Conservation (phyloP, 164 flowering plant species). For the Taxillus chinensis region DNA sequence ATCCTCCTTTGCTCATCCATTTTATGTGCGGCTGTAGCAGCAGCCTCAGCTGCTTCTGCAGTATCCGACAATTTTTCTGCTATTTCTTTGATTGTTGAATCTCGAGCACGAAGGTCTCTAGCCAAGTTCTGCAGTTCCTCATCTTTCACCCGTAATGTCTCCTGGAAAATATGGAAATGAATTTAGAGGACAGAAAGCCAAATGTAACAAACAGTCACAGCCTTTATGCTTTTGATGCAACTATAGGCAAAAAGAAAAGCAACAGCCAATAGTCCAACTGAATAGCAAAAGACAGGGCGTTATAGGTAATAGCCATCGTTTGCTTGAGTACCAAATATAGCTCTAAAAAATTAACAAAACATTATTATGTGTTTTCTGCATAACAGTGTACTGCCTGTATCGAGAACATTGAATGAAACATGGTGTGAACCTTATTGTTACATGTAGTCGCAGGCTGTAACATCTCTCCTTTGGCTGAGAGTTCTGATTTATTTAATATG, state of each 20-base stretch:
- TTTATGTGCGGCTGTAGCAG: constrained; percentile 93
- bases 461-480: no score
- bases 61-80: constrained; percentile 87
- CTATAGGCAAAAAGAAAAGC: not conserved
- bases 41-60: constrained; percentile 95
- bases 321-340: no score
- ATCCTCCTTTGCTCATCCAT: constrained; percentile 85
- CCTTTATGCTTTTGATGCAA: no score
- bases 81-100: constrained; percentile 81
- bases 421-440: no score
- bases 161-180: constrained; percentile 31
- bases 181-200: not conserved
- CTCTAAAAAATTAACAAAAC: no score
- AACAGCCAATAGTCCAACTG: not conserved
- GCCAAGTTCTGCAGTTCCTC: constrained; percentile 89
- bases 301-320: no score
- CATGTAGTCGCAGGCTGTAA: no score
- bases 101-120: constrained; percentile 78
- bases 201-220: not conserved
- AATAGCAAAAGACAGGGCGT: no score
- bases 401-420: no score
- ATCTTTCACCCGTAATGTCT: constrained; percentile 86
- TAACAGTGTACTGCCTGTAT: no score
- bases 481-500: no score
- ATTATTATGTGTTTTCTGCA: no score